phyloP scores from a whole-genome alignment of 805 yeast genomes.

The Ogataea trehaloabstinens region DNA sequence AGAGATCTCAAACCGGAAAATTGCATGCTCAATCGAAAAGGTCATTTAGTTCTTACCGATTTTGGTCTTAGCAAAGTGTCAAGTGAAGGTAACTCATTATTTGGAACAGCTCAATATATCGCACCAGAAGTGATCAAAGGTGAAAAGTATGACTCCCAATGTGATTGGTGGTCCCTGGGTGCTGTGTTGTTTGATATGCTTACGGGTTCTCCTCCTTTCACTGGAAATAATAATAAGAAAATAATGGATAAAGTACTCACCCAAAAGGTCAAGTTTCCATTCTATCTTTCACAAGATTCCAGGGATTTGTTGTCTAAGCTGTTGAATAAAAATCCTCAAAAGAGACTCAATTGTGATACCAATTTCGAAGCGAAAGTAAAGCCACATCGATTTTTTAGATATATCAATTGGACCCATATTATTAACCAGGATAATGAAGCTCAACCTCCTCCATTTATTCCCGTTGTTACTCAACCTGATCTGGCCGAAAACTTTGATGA shows the following conservation, averaged over 20 bases:
- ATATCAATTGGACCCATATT: conserved; percentile 65
- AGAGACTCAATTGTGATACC: conserved; percentile 58
- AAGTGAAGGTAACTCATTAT: conserved; percentile 49
- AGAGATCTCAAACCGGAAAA: conserved; percentile 90
- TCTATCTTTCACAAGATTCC: conserved; percentile 74
- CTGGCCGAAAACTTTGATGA: conserved; percentile 82
- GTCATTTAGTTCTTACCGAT: conserved; percentile 81
- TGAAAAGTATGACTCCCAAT: conserved; percentile 69
- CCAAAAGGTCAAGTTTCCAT: conserved; percentile 68
- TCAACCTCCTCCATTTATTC: conserved; percentile 82
- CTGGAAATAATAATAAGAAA: conserved; percentile 74
- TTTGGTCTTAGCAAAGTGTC: conserved; percentile 70
- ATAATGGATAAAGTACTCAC: conserved; percentile 72
- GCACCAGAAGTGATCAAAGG: conserved; percentile 89
- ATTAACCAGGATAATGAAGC: conserved; percentile 45
- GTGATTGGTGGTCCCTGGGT: conserved; percentile 93
- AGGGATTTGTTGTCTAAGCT: conserved; percentile 68
- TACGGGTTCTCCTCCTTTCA: conserved; percentile 85
- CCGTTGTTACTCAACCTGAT: conserved; percentile 75
- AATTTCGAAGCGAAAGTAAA: conserved; percentile 50
- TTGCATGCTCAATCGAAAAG: conserved; percentile 71
- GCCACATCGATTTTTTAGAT: conserved; percentile 73
- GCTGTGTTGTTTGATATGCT: conserved; percentile 77
- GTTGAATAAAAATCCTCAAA: conserved; percentile 65
- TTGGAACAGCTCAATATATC: conserved; percentile 82